Evolutionary conservation across 2,329 filamentous ascomycete genomes (phyloP).

Genomic region (Eutypella sp.): DNA sequence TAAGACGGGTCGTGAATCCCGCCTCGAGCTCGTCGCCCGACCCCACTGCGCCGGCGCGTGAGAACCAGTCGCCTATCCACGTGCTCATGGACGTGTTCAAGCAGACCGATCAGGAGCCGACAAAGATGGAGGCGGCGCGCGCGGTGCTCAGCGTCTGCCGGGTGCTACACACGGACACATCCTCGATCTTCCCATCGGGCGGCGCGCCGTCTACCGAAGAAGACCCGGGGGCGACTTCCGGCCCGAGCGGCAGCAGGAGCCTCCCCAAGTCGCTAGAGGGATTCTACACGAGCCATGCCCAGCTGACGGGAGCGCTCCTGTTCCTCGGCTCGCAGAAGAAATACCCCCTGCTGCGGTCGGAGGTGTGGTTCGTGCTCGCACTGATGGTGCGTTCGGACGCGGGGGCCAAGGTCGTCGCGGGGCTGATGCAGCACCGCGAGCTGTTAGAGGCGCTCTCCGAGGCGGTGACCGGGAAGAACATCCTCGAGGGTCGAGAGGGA

Average conservation of each 20-base stretch:
- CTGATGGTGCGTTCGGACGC: slow-evolving; percentile 50
- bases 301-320: slow-evolving; percentile 38
- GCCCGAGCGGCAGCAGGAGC: not conserved
- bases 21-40: not conserved
- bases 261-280: slow-evolving; percentile 14
- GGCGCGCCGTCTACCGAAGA: not conserved
- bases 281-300: slow-evolving; percentile 43
- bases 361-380: slow-evolving; percentile 59
- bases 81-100: slow-evolving; percentile 35
- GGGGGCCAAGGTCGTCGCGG: slow-evolving; percentile 42
- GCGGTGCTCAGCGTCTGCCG: slow-evolving; percentile 49
- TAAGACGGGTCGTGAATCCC: slow-evolving; percentile 32
- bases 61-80: slow-evolving; percentile 27
- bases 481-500: slow-evolving; percentile 5
- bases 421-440: slow-evolving; percentile 37
- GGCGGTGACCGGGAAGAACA: slow-evolving; percentile 40
- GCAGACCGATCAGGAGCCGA: slow-evolving; percentile 47
- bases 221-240: too few species aligned
- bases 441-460: slow-evolving; percentile 40
- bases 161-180: slow-evolving; percentile 42
- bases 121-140: slow-evolving; percentile 55
- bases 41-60: not conserved
- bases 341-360: slow-evolving; percentile 55
- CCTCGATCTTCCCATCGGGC: slow-evolving; percentile 17
- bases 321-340: slow-evolving; percentile 53